Evolutionary conservation across 768 basidiomycete species (phyloP).

Genomic region (Rickenella mellea): DNA sequence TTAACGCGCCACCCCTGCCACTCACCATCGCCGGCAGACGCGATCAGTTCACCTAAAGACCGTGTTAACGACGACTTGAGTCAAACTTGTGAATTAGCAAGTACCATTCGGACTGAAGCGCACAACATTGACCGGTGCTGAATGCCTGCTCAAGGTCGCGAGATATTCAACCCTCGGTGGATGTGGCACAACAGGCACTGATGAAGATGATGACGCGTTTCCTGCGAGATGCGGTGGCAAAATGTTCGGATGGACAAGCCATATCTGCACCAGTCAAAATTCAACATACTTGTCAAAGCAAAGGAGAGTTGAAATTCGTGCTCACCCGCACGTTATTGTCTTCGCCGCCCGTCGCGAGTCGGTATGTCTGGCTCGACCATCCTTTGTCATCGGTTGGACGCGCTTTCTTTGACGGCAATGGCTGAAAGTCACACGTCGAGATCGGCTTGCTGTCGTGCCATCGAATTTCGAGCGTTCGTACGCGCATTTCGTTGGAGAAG

Average conservation of each 20-base stretch:
- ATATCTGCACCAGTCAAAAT: slow-evolving; percentile 43
- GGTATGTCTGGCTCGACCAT: slow-evolving; percentile 69
- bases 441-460: slow-evolving; percentile 97
- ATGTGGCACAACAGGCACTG: slow-evolving; percentile 29
- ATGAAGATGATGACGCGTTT: slow-evolving; percentile 23
- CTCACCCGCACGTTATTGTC: slow-evolving; percentile 94
- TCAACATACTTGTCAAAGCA: background rate
- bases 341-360: slow-evolving; percentile 90
- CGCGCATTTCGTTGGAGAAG: slow-evolving; percentile 53
- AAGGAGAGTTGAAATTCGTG: slow-evolving; percentile 13
- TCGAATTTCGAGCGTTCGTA: slow-evolving; percentile 85
- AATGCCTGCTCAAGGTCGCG: slow-evolving; percentile 86
- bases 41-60: slow-evolving; percentile 71
- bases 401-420: slow-evolving; percentile 71
- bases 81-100: slow-evolving; percentile 14
- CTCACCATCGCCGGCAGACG: slow-evolving; percentile 95
- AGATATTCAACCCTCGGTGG: slow-evolving; percentile 93
- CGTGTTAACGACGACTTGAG: slow-evolving; percentile 1
- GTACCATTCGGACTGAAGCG: slow-evolving; percentile 90
- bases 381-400: slow-evolving; percentile 49
- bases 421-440: slow-evolving; percentile 94
- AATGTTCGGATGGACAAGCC: slow-evolving; percentile 93
- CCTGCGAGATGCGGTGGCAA: slow-evolving; percentile 50
- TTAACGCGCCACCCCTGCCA: slow-evolving; percentile 1
- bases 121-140: slow-evolving; percentile 92